Evolutionary conservation across 2,329 filamentous ascomycete species (phyloP), one percentile per base, ranked within the genome.

Genomic region (Tothia fuscella): DNA sequence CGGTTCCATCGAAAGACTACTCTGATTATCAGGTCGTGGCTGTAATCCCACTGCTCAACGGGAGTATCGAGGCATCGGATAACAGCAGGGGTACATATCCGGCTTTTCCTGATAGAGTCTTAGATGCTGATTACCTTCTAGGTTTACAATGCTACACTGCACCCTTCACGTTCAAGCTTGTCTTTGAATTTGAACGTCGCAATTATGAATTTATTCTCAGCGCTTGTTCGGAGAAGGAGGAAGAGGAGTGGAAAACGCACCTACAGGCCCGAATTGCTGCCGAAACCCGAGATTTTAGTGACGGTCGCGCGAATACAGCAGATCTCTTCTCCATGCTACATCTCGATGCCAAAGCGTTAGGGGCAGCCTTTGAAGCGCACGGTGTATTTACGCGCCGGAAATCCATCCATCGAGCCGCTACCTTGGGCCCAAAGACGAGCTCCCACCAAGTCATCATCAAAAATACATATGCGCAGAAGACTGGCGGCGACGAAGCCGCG

Each of bases 101-200:
- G 16, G n/a, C 12, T 28, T 22, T 37, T 35, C 21, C 13, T 17
- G 16, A 41, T 6, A 3, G 12, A 14, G 21, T 12, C 22, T n/a
- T 6, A 14, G 26, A 12, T 20, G 38, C 29, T 30, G 17, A 30
- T 25, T n/a, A 40, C 3, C 12, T 10, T 16, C 35, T 34, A 93
- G 87, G 86, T 1, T 58, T 96, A 6, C 86, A 89, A 66, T 95
- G 87, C 53, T 80, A 91, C 48, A 84, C 82, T 3, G 83, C 84
- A 1, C 78, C 83, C 0, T 84, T 84, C 57, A 91, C 87, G 1
- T 96, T 88, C 89, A 98, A 96, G 57, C 54, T 95, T 9, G 70
- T 85, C 3, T 95, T 96, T 53, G 80, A 91, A 56, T 75, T 76
- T 49, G 71, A 81, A 43, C 74, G 82, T 49, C 77, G 82, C 46